Evolutionary conservation across 768 basidiomycete species (phyloP).

Genomic region (Chalciporus pseudorubinellus): DNA sequence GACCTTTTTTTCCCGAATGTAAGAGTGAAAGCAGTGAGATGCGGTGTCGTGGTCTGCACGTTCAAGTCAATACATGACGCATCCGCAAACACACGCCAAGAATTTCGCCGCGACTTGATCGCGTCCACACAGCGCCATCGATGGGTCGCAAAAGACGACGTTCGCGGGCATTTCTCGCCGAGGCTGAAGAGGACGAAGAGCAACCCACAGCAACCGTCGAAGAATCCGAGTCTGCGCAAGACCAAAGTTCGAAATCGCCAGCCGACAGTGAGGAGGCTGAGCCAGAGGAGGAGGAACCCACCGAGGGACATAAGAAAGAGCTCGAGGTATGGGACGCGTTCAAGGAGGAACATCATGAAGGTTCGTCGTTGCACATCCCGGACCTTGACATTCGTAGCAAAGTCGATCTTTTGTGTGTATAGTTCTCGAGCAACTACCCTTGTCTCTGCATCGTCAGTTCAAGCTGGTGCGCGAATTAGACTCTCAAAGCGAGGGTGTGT

Average conservation of each 20-base stretch:
- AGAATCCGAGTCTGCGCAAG: slow-evolving; percentile 11
- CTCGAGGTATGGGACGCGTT: slow-evolving; percentile 70
- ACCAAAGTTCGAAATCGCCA: slow-evolving; percentile 1
- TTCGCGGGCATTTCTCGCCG: slow-evolving; percentile 37
- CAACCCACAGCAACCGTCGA: slow-evolving; percentile 17
- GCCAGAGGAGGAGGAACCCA: slow-evolving; percentile 9
- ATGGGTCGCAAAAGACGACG: slow-evolving; percentile 48
- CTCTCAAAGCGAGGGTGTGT: slow-evolving; percentile 55
- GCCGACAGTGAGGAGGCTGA: neutral
- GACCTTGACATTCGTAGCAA: neutral
- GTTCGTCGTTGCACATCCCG: slow-evolving; percentile 33
- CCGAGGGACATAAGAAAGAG: slow-evolving; percentile 46
- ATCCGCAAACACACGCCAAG: too few relatives aligned
- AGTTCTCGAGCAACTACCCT: slow-evolving; percentile 80
- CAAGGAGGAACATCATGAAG: slow-evolving; percentile 78
- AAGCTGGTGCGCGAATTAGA: slow-evolving; percentile 73
- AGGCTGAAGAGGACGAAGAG: slow-evolving; percentile 31
- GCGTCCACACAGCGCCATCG: slow-evolving; percentile 14
- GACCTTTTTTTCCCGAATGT: too few relatives aligned
- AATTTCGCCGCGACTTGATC: slow-evolving; percentile 5
- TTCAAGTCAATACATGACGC: too few relatives aligned
- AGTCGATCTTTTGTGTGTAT: neutral
- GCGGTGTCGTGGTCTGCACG: neutral
- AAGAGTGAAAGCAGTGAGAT: neutral
- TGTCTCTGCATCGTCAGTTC: slow-evolving; percentile 70